These are phyloP conservation scores for Debaryomyces subglobosus DNA, from an alignment of 1,139 yeast genomes.

Conservation along the genomic window DNA sequence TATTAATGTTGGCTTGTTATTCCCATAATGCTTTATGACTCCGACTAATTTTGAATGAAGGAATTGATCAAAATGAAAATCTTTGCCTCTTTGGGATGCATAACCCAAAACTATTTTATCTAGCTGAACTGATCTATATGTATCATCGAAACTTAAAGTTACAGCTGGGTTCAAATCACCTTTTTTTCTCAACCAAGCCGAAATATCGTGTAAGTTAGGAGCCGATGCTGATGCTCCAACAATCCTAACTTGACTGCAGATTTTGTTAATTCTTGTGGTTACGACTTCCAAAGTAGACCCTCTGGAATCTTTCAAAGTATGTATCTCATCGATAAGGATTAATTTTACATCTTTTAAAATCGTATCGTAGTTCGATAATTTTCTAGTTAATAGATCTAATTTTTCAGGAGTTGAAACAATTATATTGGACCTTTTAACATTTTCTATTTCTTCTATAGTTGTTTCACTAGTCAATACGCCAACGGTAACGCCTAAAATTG, in stretches of 20 bases:
- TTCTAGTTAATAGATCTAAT: slow-evolving; percentile 56
- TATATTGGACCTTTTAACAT: slow-evolving; percentile 44
- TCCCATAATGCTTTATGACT: slow-evolving; percentile 37
- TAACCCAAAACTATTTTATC: slow-evolving; percentile 47
- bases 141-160: slow-evolving; percentile 45
- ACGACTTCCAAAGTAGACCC: slow-evolving; percentile 59
- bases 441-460: slow-evolving; percentile 38
- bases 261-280: slow-evolving; percentile 51
- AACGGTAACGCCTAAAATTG: slow-evolving; percentile 34
- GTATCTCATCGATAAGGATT: slow-evolving; percentile 55
- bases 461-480: slow-evolving; percentile 57
- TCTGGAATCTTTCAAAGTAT: slow-evolving; percentile 47
- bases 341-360: slow-evolving; percentile 42
- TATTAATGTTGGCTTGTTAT: slow-evolving; percentile 46
- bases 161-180: slow-evolving; percentile 26
- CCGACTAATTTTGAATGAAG: slow-evolving; percentile 42
- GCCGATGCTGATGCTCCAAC: slow-evolving; percentile 59
- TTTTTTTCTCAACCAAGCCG: slow-evolving; percentile 42
- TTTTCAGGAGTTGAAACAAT: slow-evolving; percentile 61
- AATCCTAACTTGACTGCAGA: slow-evolving; percentile 42
- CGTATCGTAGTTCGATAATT: slow-evolving; percentile 46
- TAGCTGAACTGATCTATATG: slow-evolving; percentile 48
- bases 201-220: slow-evolving; percentile 53
- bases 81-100: slow-evolving; percentile 36
- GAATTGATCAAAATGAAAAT: slow-evolving; percentile 46